Percentiles rank a stretch among this genome's conserved stretches.
phyloP scores from a whole-genome alignment of 352 stramenopile species.

The Nothophytophthora sp. region DNA sequence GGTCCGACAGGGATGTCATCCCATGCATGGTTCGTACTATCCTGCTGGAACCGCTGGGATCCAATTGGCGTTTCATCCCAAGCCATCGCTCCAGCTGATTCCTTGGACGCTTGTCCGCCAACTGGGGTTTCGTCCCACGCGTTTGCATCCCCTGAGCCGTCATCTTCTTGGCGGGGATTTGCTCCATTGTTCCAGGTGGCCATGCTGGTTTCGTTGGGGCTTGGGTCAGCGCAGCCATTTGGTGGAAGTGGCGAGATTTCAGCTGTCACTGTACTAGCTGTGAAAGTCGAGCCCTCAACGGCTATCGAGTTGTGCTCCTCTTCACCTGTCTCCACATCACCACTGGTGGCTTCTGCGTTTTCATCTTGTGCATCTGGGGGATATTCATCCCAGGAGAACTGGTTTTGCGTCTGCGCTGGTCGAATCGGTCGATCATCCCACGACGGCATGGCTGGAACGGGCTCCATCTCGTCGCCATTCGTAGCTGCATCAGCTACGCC shows the following conservation, averaged over 20 bases:
- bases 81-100: neutral
- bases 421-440: conserved; percentile 20
- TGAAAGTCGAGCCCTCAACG: too few species aligned
- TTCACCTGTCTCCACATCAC: neutral
- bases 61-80: conserved; percentile 4
- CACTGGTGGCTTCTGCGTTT: neutral
- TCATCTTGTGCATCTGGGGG: neutral
- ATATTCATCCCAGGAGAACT: neutral
- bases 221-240: neutral
- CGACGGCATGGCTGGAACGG: neutral
- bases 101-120: neutral
- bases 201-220: neutral
- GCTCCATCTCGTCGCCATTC: neutral
- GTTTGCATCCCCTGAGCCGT: neutral
- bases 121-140: neutral
- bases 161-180: neutral
- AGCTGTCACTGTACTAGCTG: too few species aligned
- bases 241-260: too few species aligned
- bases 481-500: neutral
- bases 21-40: neutral
- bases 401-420: conserved; percentile 1
- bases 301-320: too few species aligned
- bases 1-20: conserved; percentile 6
- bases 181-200: neutral
- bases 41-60: neutral